Evolutionary conservation across 192 early-diverging fungal genomes (phyloP), one percentile per base, ranked within the genome.

Genomic region (Spizellomyces sp.): DNA sequence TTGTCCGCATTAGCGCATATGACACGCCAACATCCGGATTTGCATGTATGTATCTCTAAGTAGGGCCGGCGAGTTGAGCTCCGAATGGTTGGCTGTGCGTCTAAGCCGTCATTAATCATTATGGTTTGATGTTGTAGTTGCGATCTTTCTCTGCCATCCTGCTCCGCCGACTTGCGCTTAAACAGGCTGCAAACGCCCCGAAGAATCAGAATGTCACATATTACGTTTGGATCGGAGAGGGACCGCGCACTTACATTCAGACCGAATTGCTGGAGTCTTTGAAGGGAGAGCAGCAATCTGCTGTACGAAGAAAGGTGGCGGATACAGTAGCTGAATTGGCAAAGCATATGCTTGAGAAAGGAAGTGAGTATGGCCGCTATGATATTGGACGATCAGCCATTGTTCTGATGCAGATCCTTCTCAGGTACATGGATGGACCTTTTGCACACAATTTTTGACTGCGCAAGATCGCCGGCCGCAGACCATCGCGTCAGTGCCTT

Each of bases 261-360:
- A 77, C 67, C 7, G 87, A 90, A 70, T 87, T 99, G 17, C 78
- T 99, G 62, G 80, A 86, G 17, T 87, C 94, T 19, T 85, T 99
- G 45, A 81, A 85, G 22, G 81, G 86, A 56, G 96, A 98, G 78
- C 79, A 80, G 21, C 89, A 88, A 63, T 75, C 81, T 67, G 80
- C 81, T 9, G 89, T 93, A 27, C 88, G 95, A 50, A 90, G 95
- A 79, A 99, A 98, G 83, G 84, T 99, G 57, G 93, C 91, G 76
- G 96, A 98, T 78, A 92, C 95, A 22, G 91, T 97, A 75, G 81
- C 96, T 14, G 95, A 98, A 73, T 84, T 99, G 56, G 88, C 91
- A 69, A 88, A 62, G 56, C 77, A 73, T 64, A 69, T 82, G 75
- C 62, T 78, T 8, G 15, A 45, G 9, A 79, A 80, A 69, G 70